A percentile compares a stretch with the other conserved stretches of the same genome.
phyloP scores from a whole-genome alignment of 2,329 filamentous ascomycete genomes.

The Clarireedia homoeocarpa region DNA sequence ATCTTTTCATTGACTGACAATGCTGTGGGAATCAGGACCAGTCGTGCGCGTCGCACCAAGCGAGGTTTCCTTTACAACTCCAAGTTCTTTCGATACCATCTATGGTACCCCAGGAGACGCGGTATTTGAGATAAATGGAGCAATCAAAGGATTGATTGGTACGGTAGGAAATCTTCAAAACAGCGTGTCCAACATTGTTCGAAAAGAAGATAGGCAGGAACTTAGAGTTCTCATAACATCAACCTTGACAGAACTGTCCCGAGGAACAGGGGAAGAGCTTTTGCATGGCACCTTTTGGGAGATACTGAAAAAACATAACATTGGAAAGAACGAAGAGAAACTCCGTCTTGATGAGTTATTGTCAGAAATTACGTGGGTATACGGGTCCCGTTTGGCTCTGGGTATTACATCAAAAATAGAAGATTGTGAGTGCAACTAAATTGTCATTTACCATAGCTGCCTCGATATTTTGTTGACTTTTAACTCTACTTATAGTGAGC shows the following conservation, averaged over 20 bases:
- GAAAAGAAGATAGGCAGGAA: background rate
- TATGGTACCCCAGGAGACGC: background rate
- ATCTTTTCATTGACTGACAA: background rate
- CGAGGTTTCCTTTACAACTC: conserved; percentile 35
- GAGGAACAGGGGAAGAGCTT: background rate
- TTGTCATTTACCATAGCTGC: background rate
- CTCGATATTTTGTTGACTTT: too few species aligned
- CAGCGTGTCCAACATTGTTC: background rate
- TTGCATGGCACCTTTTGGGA: background rate
- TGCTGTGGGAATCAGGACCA: conserved; percentile 26
- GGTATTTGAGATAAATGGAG: background rate
- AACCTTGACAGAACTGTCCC: background rate
- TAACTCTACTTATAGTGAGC: background rate
- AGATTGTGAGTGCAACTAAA: background rate
- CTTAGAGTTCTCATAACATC: background rate
- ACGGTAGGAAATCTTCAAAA: background rate
- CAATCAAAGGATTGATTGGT: background rate
- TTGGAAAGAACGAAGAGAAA: background rate
- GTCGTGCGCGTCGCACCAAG: conserved; percentile 41
- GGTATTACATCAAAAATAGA: background rate
- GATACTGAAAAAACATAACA: background rate
- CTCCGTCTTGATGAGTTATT: background rate
- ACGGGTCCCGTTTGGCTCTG: background rate
- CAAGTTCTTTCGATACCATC: background rate
- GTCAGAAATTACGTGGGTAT: background rate